Conservation (phyloP, 2,329 filamentous ascomycete species). For the Fusarium incarnatum region DNA sequence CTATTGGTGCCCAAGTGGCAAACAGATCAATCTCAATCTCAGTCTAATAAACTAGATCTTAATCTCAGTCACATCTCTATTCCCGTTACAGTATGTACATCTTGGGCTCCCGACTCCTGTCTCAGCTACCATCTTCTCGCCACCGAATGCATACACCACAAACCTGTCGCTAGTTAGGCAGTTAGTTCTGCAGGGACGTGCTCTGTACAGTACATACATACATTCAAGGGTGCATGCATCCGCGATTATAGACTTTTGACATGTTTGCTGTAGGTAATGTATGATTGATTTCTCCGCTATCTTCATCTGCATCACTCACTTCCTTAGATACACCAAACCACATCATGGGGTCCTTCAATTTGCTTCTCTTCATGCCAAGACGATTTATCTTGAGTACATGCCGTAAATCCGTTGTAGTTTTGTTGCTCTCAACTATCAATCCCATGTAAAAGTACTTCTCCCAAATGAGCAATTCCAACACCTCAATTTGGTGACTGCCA, state of each 20-base stretch:
- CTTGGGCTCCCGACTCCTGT: slow-evolving; percentile 7
- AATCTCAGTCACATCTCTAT: neutral
- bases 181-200: neutral
- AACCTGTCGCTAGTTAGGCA: neutral
- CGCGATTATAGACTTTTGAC: neutral
- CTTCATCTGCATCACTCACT: neutral
- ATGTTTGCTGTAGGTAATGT: slow-evolving; percentile 4
- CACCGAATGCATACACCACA: neutral
- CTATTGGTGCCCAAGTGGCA: slow-evolving; percentile 35
- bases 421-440: slow-evolving; percentile 21
- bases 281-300: slow-evolving; percentile 8
- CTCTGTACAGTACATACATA: neutral
- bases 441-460: slow-evolving; percentile 23
- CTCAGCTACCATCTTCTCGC: neutral
- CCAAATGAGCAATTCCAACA: slow-evolving; percentile 16
- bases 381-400: slow-evolving; percentile 18
- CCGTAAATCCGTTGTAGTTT: slow-evolving; percentile 29
- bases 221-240: neutral
- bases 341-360: slow-evolving; percentile 12
- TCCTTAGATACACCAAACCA: neutral
- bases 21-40: neutral
- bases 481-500: slow-evolving; percentile 26
- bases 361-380: slow-evolving; percentile 22
- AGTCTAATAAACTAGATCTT: neutral
- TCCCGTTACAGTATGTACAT: neutral